Percentiles rank a stretch among this genome's conserved stretches.
Conservation (phyloP, 805 yeast species). For the Cyberlindnera amylophila region DNA sequence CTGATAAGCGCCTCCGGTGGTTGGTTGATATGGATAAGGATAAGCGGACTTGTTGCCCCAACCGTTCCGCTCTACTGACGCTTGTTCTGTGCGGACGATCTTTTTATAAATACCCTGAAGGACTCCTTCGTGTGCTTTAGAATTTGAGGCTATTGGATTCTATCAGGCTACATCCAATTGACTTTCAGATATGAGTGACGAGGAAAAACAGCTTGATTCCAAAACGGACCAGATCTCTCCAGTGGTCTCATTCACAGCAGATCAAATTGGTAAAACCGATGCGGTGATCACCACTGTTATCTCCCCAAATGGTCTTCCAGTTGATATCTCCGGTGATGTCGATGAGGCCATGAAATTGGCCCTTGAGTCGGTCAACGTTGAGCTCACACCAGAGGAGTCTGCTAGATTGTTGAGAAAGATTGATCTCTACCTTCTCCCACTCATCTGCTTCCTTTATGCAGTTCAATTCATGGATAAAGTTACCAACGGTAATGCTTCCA, state of each 20-base stretch:
- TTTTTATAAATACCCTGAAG: too few relatives aligned
- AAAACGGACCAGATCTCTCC: constrained; percentile 6
- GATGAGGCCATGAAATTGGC: constrained; percentile 14
- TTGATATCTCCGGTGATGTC: constrained; percentile 10
- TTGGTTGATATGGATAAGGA: too few relatives aligned
- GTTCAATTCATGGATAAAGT: constrained; percentile 12
- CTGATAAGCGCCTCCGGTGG: too few relatives aligned
- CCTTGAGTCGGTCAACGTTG: neutral
- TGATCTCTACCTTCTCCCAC: constrained; percentile 8
- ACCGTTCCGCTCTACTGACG: too few relatives aligned
- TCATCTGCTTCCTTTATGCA: constrained; percentile 6
- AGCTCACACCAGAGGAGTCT: constrained; percentile 7
- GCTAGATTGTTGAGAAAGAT: constrained; percentile 8
- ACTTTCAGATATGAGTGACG: too few relatives aligned
- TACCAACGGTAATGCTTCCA: constrained; percentile 37
- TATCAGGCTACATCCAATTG: too few relatives aligned
- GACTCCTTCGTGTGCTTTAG: too few relatives aligned
- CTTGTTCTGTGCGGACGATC: too few relatives aligned
- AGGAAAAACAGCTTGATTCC: constrained; percentile 4
- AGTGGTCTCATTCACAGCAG: constrained; percentile 8
- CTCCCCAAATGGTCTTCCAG: constrained; percentile 6
- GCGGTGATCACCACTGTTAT: constrained; percentile 10
- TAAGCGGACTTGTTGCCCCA: too few relatives aligned
- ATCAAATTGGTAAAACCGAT: constrained; percentile 6
- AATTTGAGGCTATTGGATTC: too few relatives aligned